phyloP scores from a whole-genome alignment of 1,284 basidiomycete genomes.

The Trametes sp. region DNA sequence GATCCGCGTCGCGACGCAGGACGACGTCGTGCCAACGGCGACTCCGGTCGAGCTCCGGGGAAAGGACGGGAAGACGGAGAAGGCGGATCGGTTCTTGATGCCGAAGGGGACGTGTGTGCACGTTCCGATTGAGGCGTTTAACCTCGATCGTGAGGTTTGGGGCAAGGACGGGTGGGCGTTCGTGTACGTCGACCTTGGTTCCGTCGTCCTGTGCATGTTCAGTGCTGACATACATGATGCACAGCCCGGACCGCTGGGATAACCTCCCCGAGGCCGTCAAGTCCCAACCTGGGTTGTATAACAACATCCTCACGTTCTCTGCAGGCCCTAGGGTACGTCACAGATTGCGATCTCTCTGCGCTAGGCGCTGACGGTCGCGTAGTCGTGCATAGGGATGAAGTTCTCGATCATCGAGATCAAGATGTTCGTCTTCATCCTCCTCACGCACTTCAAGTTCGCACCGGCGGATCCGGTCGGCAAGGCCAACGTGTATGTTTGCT shows the following conservation, averaged over 20 bases:
- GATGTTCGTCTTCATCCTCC: constrained; percentile 71
- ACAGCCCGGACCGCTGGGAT: constrained; percentile 82
- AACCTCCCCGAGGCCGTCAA: constrained; percentile 68
- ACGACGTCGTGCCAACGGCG: constrained; percentile 77
- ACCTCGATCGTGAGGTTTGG: constrained; percentile 78
- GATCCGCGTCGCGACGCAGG: constrained; percentile 73
- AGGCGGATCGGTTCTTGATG: constrained; percentile 56
- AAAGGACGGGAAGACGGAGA: constrained; percentile 53
- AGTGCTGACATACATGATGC: neutral
- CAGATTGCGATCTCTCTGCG: neutral
- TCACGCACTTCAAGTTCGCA: constrained; percentile 71
- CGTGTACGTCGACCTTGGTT: constrained; percentile 54
- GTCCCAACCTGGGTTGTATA: constrained; percentile 71
- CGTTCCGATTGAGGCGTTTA: constrained; percentile 79
- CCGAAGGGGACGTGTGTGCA: constrained; percentile 77
- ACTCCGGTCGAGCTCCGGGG: constrained; percentile 60
- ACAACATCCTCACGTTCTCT: constrained; percentile 77
- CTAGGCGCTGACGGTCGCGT: neutral
- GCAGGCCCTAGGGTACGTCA: constrained; percentile 75
- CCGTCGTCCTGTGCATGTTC: neutral
- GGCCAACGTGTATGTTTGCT: constrained; percentile 65
- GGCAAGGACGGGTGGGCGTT: constrained; percentile 80
- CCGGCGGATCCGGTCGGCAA: constrained; percentile 66
- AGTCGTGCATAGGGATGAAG: constrained; percentile 83
- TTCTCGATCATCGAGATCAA: constrained; percentile 86